Evolutionary conservation across 1,139 yeast genomes (phyloP).

Genomic region (Pichia terricola): DNA sequence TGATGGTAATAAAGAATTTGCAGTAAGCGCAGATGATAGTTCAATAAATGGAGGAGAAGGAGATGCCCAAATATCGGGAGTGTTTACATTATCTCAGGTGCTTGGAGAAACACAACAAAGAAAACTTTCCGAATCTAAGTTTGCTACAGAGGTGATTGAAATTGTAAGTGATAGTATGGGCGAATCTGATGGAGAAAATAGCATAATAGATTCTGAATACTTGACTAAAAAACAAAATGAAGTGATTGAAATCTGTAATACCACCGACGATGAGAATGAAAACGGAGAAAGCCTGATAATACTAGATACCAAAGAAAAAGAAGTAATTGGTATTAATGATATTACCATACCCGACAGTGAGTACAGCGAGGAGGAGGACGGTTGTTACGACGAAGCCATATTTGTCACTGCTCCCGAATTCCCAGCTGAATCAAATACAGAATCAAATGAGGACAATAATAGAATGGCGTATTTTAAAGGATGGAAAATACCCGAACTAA

Average conservation of each 20-base stretch:
- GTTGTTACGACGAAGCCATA: not conserved
- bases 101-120: constrained; percentile 5
- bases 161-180: not conserved
- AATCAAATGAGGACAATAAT: not conserved
- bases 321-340: no score
- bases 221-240: not conserved
- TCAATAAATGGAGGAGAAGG: no score
- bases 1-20: no score
- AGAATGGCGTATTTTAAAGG: constrained; percentile 1
- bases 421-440: not conserved
- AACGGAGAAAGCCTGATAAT: not conserved
- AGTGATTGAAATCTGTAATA: not conserved
- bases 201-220: not conserved
- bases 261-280: not conserved
- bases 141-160: not conserved
- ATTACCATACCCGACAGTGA: not conserved
- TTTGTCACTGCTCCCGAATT: not conserved
- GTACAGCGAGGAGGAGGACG: not conserved
- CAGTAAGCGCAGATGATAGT: no score
- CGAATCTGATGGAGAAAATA: not conserved
- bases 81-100: constrained; percentile 9
- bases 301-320: not conserved
- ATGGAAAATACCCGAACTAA: not conserved
- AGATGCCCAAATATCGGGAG: constrained; percentile 3
- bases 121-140: no score